Evolutionary conservation across 2,329 filamentous ascomycete species (phyloP).

Genomic region (Raffaelea albimanens): DNA sequence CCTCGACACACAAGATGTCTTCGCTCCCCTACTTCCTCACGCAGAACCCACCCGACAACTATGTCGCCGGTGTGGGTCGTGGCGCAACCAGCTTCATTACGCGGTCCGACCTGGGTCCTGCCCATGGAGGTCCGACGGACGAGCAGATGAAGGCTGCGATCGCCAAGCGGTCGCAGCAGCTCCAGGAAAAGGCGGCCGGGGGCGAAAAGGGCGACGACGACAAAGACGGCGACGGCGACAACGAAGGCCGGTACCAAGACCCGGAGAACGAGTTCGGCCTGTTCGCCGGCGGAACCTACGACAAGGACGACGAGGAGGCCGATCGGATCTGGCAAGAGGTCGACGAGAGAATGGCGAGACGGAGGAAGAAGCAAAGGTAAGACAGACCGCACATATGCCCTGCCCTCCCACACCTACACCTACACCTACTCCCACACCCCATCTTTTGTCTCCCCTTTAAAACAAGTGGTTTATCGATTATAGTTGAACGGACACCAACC

Average conservation of each 20-base stretch:
- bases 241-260: slow-evolving; percentile 82
- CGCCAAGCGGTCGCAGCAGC: slow-evolving; percentile 80
- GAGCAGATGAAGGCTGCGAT: slow-evolving; percentile 98
- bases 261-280: slow-evolving; percentile 95
- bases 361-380: slow-evolving; percentile 77
- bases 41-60: slow-evolving; percentile 77
- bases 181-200: slow-evolving; percentile 36
- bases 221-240: slow-evolving; percentile 63
- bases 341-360: slow-evolving; percentile 92
- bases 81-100: slow-evolving; percentile 98
- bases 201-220: slow-evolving; percentile 26
- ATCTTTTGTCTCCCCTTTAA: slow-evolving; percentile 4
- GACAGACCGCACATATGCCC: too few relatives aligned
- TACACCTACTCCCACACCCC: neutral
- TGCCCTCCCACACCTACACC: slow-evolving; percentile 33
- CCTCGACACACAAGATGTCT: too few relatives aligned
- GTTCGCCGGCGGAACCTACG: slow-evolving; percentile 91
- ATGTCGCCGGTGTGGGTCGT: slow-evolving; percentile 92
- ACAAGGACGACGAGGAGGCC: slow-evolving; percentile 95
- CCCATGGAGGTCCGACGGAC: slow-evolving; percentile 87
- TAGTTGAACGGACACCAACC: slow-evolving; percentile 70
- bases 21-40: slow-evolving; percentile 75
- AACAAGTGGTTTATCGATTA: slow-evolving; percentile 56
- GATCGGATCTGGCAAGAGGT: slow-evolving; percentile 93
- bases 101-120: slow-evolving; percentile 89